Conservation (phyloP, 2,329 filamentous ascomycete genomes). For the Calonectria pteridis region DNA sequence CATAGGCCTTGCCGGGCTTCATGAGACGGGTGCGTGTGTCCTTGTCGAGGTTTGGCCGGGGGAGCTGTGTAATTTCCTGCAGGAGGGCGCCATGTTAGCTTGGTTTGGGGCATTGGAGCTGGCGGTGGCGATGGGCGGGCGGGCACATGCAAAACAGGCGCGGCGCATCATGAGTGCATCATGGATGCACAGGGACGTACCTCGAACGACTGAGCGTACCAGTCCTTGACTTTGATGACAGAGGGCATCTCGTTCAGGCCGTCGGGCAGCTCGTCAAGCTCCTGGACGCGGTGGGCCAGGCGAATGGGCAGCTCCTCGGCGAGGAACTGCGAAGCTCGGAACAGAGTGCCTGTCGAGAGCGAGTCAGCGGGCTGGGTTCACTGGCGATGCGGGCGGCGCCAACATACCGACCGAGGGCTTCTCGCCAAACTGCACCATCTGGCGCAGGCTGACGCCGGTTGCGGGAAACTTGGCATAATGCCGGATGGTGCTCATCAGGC, state of each 20-base stretch:
- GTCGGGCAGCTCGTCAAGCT: conserved; percentile 92
- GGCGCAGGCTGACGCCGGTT: conserved; percentile 93
- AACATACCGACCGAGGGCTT: conserved; percentile 91
- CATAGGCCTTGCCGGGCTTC: conserved; percentile 68
- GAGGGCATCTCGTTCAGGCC: conserved; percentile 98
- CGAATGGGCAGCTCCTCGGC: conserved; percentile 98
- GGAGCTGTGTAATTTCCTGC: conserved; percentile 91
- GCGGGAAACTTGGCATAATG: conserved; percentile 98
- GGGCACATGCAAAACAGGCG: not conserved
- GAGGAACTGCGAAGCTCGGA: conserved; percentile 97
- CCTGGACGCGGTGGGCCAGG: conserved; percentile 94
- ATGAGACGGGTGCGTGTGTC: conserved; percentile 86
- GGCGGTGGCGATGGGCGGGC: not conserved
- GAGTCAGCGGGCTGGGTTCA: conserved; percentile 57
- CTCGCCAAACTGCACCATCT: conserved; percentile 99
- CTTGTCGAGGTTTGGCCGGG: conserved; percentile 79
- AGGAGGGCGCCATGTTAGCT: conserved; percentile 26
- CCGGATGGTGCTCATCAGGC: conserved; percentile 96
- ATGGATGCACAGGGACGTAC: conserved; percentile 60
- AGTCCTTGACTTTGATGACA: conserved; percentile 93
- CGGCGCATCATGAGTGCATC: conserved; percentile 7
- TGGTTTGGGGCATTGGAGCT: not conserved
- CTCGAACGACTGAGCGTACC: conserved; percentile 99
- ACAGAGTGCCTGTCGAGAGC: conserved; percentile 80
- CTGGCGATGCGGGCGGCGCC: conserved; percentile 88